Evolutionary conservation across 768 basidiomycete species (phyloP).

Genomic region (Xerocomellus amylosporus): DNA sequence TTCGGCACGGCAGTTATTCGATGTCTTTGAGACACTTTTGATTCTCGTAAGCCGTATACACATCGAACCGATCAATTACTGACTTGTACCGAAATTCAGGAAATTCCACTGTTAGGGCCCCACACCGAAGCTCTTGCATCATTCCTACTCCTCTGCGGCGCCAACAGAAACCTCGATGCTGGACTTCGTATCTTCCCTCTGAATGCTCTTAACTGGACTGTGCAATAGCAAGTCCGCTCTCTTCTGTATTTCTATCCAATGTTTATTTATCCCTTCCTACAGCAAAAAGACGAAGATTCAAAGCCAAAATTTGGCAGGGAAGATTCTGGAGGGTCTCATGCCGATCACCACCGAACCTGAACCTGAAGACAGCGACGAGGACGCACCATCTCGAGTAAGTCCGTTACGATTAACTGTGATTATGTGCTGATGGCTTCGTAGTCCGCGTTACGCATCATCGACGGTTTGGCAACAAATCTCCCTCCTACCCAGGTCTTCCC

Average conservation of each 20-base stretch:
- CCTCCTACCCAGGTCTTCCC: constrained; percentile 97
- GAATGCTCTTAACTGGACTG: constrained; percentile 94
- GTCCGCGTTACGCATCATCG: constrained; percentile 94
- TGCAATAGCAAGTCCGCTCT: constrained; percentile 72
- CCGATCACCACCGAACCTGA: constrained; percentile 93
- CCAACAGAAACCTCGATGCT: constrained; percentile 67
- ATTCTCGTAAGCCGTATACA: constrained; percentile 63
- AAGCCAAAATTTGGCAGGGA: constrained; percentile 73
- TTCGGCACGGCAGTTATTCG: constrained; percentile 85
- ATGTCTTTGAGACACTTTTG: constrained; percentile 92
- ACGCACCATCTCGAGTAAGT: constrained; percentile 85
- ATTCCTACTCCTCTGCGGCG: constrained; percentile 84
- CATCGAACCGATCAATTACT: neutral
- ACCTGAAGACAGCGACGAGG: constrained; percentile 90
- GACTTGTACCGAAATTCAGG: constrained; percentile 43
- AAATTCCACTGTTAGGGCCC: constrained; percentile 89
- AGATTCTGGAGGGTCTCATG: constrained; percentile 89
- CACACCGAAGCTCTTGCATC: constrained; percentile 84
- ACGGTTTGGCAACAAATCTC: constrained; percentile 85
- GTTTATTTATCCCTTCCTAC: constrained; percentile 8
- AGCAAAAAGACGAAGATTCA: constrained; percentile 98
- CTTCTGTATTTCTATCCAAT: neutral
- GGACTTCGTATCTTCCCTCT: constrained; percentile 88
- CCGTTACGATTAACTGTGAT: neutral
- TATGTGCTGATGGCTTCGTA: constrained; percentile 29